Conservation (phyloP, 1,284 basidiomycete genomes). For the Sphagnurus paluster region DNA sequence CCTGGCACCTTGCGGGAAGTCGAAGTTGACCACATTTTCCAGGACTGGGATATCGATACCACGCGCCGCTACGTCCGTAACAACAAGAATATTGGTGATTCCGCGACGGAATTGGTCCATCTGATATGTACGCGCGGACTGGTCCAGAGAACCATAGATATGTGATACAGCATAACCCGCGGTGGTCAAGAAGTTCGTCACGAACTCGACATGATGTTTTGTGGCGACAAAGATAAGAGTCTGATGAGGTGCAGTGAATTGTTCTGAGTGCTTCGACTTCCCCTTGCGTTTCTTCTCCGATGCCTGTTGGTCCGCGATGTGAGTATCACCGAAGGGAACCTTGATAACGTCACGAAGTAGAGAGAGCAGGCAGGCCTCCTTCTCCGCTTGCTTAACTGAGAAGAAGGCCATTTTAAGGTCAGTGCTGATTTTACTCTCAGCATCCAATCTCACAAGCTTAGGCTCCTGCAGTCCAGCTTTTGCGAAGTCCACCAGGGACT, state of each 20-base stretch:
- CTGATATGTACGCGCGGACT: constrained; percentile 87
- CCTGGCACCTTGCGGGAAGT: constrained; percentile 92
- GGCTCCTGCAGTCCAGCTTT: constrained; percentile 95
- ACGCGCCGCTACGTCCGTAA: constrained; percentile 97
- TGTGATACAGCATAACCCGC: constrained; percentile 95
- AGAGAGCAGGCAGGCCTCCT: constrained; percentile 88
- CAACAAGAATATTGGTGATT: constrained; percentile 83
- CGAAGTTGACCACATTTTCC: constrained; percentile 97
- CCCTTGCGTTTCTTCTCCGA: constrained; percentile 44
- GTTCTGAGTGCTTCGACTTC: constrained; percentile 52
- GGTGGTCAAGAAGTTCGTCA: constrained; percentile 75
- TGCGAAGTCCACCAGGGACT: constrained; percentile 95
- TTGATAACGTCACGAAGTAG: constrained; percentile 87
- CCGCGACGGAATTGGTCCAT: constrained; percentile 92
- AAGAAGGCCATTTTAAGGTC: constrained; percentile 96
- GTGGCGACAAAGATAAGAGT: constrained; percentile 96
- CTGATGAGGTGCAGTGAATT: constrained; percentile 76
- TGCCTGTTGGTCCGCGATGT: constrained; percentile 28
- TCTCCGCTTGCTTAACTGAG: constrained; percentile 90
- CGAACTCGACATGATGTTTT: constrained; percentile 99
- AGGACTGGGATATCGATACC: constrained; percentile 95
- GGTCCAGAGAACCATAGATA: constrained; percentile 96
- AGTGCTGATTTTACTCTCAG: constrained; percentile 93
- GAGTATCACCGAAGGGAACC: constrained; percentile 60
- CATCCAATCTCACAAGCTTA: constrained; percentile 91